Base-by-base conservation (phyloP, 2,329 filamentous ascomycete species). In the Ophiostoma sp. region DNA sequence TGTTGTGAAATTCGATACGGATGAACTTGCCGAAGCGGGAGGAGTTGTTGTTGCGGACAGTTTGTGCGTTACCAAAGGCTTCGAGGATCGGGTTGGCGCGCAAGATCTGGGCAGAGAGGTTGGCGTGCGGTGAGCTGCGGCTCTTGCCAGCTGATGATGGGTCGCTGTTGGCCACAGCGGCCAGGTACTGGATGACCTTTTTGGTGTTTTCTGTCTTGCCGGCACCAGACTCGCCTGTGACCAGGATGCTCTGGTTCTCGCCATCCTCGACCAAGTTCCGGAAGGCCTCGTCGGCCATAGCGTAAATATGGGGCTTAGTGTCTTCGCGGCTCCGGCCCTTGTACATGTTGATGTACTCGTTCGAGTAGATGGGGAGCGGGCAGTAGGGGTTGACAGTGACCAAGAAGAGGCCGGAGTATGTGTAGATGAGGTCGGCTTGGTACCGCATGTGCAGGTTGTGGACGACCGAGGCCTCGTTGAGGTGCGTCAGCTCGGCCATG, bases 131-230 rank as follows among this genome's bases (percentile, higher is more conserved):
- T 22, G 71, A 12, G 68, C 75, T 85, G 84, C 91, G 83, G 83
- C 86, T 83, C 85, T 91, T 84, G 82, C 88, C 80, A 1, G 57
- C 22, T 1, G 91, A 87, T 1, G 91, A 87, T 0, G 91, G 90
- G 74, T 98, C 95, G 0, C 93, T 90, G 57, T 93, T 92, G 11
- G 96, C 96, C 63, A 99, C 96, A 1, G 96, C 94, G 17, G 96
- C 96, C 59, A 99, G 89, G 80, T 99, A 99, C 79, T 99, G 97
- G 72, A 99, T 99, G 77, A 99, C 96, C 82, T 99, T 99, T 81
- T 99, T 99, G 19, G 96, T 99, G 80, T 99, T 99, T 81, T 99
- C 96, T 0, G 96, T 99, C 84, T 99, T 99, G 78, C 96, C 96
- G 45, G 96, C 96, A 80, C 96, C 96, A 22, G 96, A 99, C 84